Conservation (phyloP, 805 yeast genomes). For the Metschnikowia cubensis region DNA sequence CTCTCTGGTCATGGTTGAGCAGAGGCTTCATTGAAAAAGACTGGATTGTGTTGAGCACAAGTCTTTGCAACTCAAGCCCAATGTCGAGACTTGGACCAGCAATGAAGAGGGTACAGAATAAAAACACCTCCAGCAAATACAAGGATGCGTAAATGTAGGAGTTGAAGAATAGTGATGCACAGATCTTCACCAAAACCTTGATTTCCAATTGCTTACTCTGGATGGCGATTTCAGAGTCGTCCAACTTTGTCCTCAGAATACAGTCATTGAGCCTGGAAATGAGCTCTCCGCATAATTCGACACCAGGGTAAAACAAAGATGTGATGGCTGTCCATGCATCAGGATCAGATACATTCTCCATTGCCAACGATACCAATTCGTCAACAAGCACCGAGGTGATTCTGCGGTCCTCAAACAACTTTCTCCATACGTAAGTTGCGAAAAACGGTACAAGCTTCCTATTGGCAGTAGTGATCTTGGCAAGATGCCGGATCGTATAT, state of each 20-base stretch:
- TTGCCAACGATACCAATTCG: conserved; percentile 68
- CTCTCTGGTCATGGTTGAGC: conserved; percentile 36
- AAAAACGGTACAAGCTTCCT: conserved; percentile 43
- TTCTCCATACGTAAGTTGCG: conserved; percentile 52
- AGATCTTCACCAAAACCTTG: conserved; percentile 58
- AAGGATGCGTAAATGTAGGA: conserved; percentile 56
- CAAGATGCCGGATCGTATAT: conserved; percentile 57
- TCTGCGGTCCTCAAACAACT: conserved; percentile 57
- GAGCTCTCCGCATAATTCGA: conserved; percentile 67
- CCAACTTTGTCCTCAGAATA: conserved; percentile 47
- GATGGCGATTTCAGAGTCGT: conserved; percentile 35
- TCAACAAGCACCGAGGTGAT: conserved; percentile 58
- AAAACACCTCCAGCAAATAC: conserved; percentile 68
- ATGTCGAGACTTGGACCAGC: conserved; percentile 51
- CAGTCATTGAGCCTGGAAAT: conserved; percentile 53
- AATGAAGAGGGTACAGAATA: conserved; percentile 59
- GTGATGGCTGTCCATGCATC: conserved; percentile 62
- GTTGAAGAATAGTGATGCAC: conserved; percentile 68
- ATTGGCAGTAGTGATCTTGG: conserved; percentile 52
- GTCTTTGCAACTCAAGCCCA: conserved; percentile 56
- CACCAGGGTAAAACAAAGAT: conserved; percentile 65
- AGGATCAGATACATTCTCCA: conserved; percentile 75
- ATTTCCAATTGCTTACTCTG: conserved; percentile 65
- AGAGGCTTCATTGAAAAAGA: conserved; percentile 58
- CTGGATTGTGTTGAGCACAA: conserved; percentile 65